Conservation (phyloP, 306 rosid species). For the Quercus wislizeni region DNA sequence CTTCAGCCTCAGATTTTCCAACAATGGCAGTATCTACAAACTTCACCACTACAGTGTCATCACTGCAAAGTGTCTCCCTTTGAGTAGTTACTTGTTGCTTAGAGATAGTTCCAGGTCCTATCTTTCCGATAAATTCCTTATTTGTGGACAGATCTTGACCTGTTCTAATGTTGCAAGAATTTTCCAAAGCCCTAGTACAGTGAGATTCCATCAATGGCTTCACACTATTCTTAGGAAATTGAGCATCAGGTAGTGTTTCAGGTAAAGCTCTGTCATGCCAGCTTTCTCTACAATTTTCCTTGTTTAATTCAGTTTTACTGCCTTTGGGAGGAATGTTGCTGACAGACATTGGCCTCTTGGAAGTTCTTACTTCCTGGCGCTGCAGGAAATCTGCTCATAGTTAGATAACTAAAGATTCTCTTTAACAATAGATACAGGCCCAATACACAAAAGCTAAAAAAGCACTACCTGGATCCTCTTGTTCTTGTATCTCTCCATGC, state of each 20-base stretch:
- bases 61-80: slow-evolving; percentile 42
- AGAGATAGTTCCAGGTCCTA: slow-evolving; percentile 6
- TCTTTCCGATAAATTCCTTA: background rate
- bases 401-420: slow-evolving; percentile 24
- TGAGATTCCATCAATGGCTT: slow-evolving; percentile 15
- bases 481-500: slow-evolving; percentile 55
- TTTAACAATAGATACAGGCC: slow-evolving; percentile 6
- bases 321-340: slow-evolving; percentile 21
- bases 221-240: slow-evolving; percentile 10
- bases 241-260: slow-evolving; percentile 24
- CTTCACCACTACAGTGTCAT: slow-evolving; percentile 64
- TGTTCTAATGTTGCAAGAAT: background rate
- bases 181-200: background rate
- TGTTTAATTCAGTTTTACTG: slow-evolving; percentile 31
- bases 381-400: slow-evolving; percentile 17
- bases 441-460: slow-evolving; percentile 8
- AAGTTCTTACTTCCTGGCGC: slow-evolving; percentile 46
- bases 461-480: slow-evolving; percentile 54
- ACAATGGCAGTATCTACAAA: slow-evolving; percentile 77
- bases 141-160: slow-evolving; percentile 6
- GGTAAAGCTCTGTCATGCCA: slow-evolving; percentile 19
- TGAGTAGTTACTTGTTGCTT: slow-evolving; percentile 10
- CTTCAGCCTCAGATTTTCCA: slow-evolving; percentile 78
- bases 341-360: slow-evolving; percentile 36
- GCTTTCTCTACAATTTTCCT: slow-evolving; percentile 24